These are phyloP conservation scores for Kluyveromyces lactis DNA, from an alignment of 805 yeast genomes.

Conservation along the genomic window DNA sequence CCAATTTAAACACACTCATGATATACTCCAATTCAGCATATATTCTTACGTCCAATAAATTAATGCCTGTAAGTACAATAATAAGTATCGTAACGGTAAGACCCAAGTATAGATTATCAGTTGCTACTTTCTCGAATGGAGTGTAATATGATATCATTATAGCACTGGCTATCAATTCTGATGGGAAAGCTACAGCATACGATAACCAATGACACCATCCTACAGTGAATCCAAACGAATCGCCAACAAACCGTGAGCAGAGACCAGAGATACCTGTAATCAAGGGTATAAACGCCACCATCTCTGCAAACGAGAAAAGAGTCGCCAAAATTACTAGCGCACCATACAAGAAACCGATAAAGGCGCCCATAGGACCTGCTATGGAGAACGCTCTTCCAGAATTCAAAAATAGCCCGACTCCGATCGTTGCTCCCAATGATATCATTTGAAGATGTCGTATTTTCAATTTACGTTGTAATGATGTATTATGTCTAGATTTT, in stretches of 20 bases:
- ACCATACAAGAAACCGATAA: conserved; percentile 55
- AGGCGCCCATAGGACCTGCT: conserved; percentile 72
- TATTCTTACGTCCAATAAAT: conserved; percentile 57
- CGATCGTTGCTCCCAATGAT: conserved; percentile 70
- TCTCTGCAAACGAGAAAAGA: conserved; percentile 69
- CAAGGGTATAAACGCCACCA: conserved; percentile 72
- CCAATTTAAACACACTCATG: conserved; percentile 49
- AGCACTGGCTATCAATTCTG: conserved; percentile 74
- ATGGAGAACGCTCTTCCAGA: conserved; percentile 66
- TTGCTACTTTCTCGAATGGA: conserved; percentile 38
- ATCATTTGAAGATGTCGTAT: conserved; percentile 70
- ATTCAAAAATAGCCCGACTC: conserved; percentile 64
- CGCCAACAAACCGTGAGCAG: conserved; percentile 67
- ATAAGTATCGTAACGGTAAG: conserved; percentile 56
- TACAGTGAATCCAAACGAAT: conserved; percentile 65
- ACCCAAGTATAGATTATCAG: conserved; percentile 35
- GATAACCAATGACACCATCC: conserved; percentile 72
- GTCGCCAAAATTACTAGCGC: conserved; percentile 62
- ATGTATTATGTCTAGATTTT: conserved; percentile 8
- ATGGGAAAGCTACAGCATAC: conserved; percentile 64
- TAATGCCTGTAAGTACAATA: conserved; percentile 36
- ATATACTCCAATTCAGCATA: conserved; percentile 69
- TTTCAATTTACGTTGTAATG: conserved; percentile 46
- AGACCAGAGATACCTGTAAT: conserved; percentile 73
- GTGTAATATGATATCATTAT: conserved; percentile 66